phyloP scores from a whole-genome alignment of 148 eudicot genomes.

The Rhododendron henanense region DNA sequence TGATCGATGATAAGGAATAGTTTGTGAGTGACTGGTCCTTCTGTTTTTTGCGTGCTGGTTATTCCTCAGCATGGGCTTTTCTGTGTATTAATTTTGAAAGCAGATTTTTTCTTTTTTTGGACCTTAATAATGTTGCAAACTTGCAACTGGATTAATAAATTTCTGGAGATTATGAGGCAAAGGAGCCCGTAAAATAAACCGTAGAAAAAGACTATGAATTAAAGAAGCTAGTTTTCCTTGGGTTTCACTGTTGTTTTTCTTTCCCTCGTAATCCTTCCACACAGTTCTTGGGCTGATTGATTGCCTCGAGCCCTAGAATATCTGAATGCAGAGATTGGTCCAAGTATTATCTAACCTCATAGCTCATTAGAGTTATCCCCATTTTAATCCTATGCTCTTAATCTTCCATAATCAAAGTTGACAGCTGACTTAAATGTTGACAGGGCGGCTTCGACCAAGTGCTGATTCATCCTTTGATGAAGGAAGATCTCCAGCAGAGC shows the following conservation, averaged over 20 bases:
- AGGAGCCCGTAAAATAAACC: not conserved
- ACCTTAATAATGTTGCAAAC: not conserved
- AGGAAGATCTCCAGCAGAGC: not conserved
- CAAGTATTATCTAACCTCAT: not conserved
- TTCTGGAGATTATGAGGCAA: not conserved
- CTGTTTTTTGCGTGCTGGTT: too few species aligned
- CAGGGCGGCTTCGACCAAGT: constrained; percentile 36
- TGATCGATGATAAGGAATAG: not conserved
- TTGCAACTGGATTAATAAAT: not conserved
- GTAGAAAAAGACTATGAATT: not conserved
- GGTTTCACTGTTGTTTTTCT: not conserved
- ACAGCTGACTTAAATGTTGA: not conserved
- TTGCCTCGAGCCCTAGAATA: not conserved
- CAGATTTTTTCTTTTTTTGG: not conserved
- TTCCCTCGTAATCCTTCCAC: not conserved
- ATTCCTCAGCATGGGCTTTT: too few species aligned
- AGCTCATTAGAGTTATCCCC: not conserved
- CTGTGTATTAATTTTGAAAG: too few species aligned
- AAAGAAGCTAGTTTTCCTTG: not conserved
- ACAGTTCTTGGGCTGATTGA: not conserved
- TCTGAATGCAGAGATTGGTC: not conserved
- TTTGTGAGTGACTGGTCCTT: not conserved
- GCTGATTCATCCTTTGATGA: constrained; percentile 1
- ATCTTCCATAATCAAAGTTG: not conserved
- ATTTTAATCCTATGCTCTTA: not conserved